phyloP scores from a whole-genome alignment of 306 rosid species.

The Medicago lupulina region DNA sequence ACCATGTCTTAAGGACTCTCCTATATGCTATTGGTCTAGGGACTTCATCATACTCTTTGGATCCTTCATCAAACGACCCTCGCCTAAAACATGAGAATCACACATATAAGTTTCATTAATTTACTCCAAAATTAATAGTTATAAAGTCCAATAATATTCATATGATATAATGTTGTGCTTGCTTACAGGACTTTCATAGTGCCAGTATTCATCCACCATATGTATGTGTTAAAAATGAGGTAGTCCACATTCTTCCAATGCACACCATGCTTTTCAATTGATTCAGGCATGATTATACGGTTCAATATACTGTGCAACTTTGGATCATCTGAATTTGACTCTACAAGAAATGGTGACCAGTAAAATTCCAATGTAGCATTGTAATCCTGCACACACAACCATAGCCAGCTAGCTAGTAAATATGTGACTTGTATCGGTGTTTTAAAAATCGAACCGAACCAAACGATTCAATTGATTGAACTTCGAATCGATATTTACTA shows the following conservation, averaged over 20 bases:
- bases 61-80: conserved; percentile 83
- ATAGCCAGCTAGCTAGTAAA: not conserved
- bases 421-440: not conserved
- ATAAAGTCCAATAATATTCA: not conserved
- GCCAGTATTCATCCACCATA: conserved; percentile 97
- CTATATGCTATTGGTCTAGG: conserved; percentile 67
- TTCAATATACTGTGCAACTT: conserved; percentile 78
- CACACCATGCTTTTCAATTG: conserved; percentile 81
- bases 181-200: conserved; percentile 90
- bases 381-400: conserved; percentile 59
- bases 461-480: not conserved
- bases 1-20: conserved; percentile 82
- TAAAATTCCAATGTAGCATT: conserved; percentile 90
- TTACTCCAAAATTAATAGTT: not conserved
- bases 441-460: not conserved
- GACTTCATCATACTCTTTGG: conserved; percentile 78
- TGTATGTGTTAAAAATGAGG: conserved; percentile 89
- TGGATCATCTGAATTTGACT: conserved; percentile 97
- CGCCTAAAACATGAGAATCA: conserved; percentile 53
- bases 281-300: conserved; percentile 89
- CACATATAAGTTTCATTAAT: conserved; percentile 11
- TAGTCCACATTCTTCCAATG: conserved; percentile 83
- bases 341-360: conserved; percentile 97
- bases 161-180: not conserved
- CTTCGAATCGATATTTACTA: not conserved